Evolutionary conservation across 495 filamentous ascomycete genomes (phyloP), one percentile per base, ranked within the genome.

Genomic region (Oleoguttula mirabilis): DNA sequence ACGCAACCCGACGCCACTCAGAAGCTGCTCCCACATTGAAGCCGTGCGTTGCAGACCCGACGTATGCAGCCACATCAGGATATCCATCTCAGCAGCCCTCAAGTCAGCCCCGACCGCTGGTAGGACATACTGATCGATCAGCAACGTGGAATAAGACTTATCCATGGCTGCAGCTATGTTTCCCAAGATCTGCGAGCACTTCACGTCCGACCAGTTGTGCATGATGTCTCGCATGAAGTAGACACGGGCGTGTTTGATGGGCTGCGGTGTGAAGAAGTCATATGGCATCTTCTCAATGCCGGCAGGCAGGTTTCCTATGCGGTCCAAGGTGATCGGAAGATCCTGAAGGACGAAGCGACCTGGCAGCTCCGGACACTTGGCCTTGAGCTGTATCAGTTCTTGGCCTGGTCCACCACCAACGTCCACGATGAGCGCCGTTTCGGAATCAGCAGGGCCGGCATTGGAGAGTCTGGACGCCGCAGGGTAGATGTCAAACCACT

Each of bases 251-350:
- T 17, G 30, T 21, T 47, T 20, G 21, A 50, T 16, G 17, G 47
- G 47, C 36, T 50, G 47, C 21, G 41, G 41, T 8, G 17, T 35
- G 19, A 50, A 50, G 42, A 50, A 40, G 20, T 50, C 47, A 39
- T 50, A 32, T 8, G 31, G 7, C 23, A 49, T 34, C 24, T 21
- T 28, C 25, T 49, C 46, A 4, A 49, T 30, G 15, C 46, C 46
- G 15, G 43, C 37, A 0, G 32, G 32, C 20, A 16, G 11, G 2
- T 21, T 22, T 12, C 7, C n/a, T 12, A 24, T 30, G 2, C 27
- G 21, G 14, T 41, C 25, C 10, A 43, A 20, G 12, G 39, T 43
- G n/a, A 22, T 21, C 2, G 39, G 39, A 5, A 44, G 32, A 19
- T 43, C 46, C 22, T 49, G 46, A 3, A 43, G 28, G 16, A 49